Evolutionary conservation across 768 basidiomycete genomes (phyloP).

Genomic region (Lactarius akahatsu): DNA sequence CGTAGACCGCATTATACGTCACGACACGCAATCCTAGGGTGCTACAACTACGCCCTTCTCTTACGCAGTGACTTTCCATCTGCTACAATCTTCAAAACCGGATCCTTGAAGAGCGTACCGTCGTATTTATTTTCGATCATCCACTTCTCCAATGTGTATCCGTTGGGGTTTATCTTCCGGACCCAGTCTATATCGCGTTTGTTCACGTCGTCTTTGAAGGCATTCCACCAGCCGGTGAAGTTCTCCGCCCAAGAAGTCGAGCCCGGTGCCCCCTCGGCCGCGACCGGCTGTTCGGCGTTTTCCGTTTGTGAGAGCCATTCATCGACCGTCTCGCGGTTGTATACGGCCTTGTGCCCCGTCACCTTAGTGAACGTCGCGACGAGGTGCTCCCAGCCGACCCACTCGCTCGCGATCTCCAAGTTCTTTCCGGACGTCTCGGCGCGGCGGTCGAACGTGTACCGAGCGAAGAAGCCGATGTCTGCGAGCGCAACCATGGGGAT

Average conservation of each 20-base stretch:
- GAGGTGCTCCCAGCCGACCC: conserved; percentile 32
- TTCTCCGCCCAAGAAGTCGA: conserved; percentile 37
- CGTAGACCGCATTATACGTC: too few species aligned
- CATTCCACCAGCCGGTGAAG: conserved; percentile 45
- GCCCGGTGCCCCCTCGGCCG: conserved; percentile 25
- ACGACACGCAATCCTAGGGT: too few species aligned
- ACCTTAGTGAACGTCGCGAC: conserved; percentile 34
- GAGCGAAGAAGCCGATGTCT: conserved; percentile 37
- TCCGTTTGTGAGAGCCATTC: conserved; percentile 30
- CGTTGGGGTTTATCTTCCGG: conserved; percentile 29
- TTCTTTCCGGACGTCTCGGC: conserved; percentile 31
- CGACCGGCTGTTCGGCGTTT: conserved; percentile 31
- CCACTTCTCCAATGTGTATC: conserved; percentile 19
- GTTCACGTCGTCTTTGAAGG: conserved; percentile 46
- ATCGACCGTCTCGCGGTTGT: conserved; percentile 28
- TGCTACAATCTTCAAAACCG: conserved; percentile 18
- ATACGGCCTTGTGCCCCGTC: conserved; percentile 33
- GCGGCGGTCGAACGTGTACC: conserved; percentile 37
- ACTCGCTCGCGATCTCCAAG: conserved; percentile 33
- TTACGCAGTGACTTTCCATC: conserved; percentile 13
- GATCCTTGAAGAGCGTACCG: not conserved
- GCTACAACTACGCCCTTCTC: not conserved
- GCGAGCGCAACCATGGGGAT: conserved; percentile 35
- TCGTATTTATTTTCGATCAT: conserved; percentile 21
- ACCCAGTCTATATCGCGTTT: conserved; percentile 48